Evolutionary conservation across 148 eudicot species (phyloP).

Genomic region (Beta vulgaris): DNA sequence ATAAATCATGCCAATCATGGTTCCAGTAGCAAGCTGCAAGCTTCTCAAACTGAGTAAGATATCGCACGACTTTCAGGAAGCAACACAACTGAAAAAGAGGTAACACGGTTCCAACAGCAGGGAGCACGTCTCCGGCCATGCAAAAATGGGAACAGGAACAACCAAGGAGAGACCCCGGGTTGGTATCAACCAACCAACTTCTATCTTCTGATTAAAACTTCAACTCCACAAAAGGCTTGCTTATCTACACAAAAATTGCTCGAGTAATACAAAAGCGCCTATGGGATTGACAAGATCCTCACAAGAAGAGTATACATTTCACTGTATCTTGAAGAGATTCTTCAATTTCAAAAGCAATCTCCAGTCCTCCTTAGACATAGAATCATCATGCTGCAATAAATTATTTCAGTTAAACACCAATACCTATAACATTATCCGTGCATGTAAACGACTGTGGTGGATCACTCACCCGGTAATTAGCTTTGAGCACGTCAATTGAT

Average conservation of each 20-base stretch:
- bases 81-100: not conserved
- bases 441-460: not conserved
- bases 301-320: slow-evolving; percentile 8
- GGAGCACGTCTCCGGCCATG: slow-evolving; percentile 2
- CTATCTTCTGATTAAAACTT: not conserved
- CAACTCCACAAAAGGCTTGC: not conserved
- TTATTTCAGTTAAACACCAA: slow-evolving; percentile 2
- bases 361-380: slow-evolving; percentile 55
- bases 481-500: slow-evolving; percentile 75
- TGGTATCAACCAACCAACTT: not conserved
- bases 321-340: slow-evolving; percentile 64
- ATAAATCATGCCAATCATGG: not conserved
- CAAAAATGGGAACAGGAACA: not conserved
- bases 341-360: slow-evolving; percentile 61
- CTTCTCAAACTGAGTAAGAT: not conserved
- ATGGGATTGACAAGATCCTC: not conserved
- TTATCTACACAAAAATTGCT: slow-evolving; percentile 15
- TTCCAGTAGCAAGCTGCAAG: not conserved
- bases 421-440: not conserved
- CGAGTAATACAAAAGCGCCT: not conserved
- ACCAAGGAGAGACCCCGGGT: not conserved
- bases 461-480: slow-evolving; percentile 56
- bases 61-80: not conserved
- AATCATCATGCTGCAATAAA: slow-evolving; percentile 50
- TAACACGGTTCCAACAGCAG: not conserved